A percentile compares a stretch with the other conserved stretches of the same genome.
phyloP scores from a whole-genome alignment of 2,329 filamentous ascomycete species.

The Remersonia thermophila region DNA sequence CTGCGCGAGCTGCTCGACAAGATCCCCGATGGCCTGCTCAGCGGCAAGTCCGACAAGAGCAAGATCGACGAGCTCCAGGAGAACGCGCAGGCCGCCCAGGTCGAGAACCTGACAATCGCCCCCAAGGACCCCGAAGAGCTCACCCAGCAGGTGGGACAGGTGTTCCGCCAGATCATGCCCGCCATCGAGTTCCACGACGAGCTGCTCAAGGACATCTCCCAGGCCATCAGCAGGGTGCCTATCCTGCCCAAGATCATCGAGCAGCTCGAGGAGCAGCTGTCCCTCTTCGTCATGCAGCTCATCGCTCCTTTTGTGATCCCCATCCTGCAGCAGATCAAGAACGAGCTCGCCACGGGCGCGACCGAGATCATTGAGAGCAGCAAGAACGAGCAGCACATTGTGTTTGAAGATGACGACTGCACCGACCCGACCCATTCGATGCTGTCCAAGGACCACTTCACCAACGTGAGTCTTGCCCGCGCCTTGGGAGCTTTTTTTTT shows the following conservation, averaged over 20 bases:
- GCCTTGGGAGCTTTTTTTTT: too few relatives aligned
- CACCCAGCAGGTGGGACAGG: constrained; percentile 60
- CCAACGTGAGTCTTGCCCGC: constrained; percentile 59
- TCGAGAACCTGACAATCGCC: constrained; percentile 61
- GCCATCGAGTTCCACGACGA: constrained; percentile 86
- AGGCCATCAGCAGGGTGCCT: constrained; percentile 74
- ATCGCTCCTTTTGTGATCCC: constrained; percentile 81
- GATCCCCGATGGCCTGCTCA: constrained; percentile 71
- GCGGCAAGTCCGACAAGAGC: constrained; percentile 58
- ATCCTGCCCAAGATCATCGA: constrained; percentile 75
- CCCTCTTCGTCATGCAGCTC: constrained; percentile 81
- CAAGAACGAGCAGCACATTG: constrained; percentile 69
- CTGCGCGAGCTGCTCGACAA: constrained; percentile 70
- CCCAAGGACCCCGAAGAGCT: constrained; percentile 76
- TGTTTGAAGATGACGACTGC: constrained; percentile 67
- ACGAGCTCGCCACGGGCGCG: constrained; percentile 74
- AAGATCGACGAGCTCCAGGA: constrained; percentile 70
- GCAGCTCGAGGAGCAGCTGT: constrained; percentile 76
- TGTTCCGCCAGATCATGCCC: constrained; percentile 73
- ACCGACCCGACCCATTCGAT: constrained; percentile 88
- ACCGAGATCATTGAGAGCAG: constrained; percentile 79
- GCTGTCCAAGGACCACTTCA: constrained; percentile 93
- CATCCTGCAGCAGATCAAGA: constrained; percentile 75
- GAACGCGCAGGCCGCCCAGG: constrained; percentile 62
- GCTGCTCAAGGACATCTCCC: constrained; percentile 64